Evolutionary conservation across 2,329 filamentous ascomycete species (phyloP), one percentile per base, ranked within the genome.

Genomic region (Neospermospora avenae): DNA sequence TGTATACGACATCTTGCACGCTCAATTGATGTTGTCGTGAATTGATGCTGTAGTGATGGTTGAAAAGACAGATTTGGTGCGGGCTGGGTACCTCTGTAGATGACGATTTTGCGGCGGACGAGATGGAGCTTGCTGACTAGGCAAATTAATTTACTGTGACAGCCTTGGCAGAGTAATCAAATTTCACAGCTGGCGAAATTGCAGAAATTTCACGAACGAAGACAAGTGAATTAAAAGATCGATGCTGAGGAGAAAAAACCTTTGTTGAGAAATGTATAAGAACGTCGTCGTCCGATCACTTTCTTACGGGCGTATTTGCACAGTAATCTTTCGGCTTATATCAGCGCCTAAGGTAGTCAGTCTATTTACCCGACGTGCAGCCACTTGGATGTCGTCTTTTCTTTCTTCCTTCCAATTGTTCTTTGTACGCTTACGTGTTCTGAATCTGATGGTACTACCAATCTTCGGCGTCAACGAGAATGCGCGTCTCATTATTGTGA

Each of bases 1-100:
- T 65, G 78, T 77, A 77, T 85, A 82, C 67, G 84, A 84, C 85
- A 88, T 87, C 20, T 57, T 68, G 81, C 64, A 79, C 59, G 58
- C 58, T 60, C 65, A 64, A 69, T 67, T 67, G 64, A 67, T 18
- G 10, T n/a, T 22, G 39, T 16, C 2, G 14, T 39, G 35, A 13
- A 39, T 13, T 41, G 39, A 18, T 42, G 39, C 39, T 42, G 39
- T 42, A n/a, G 39, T 22, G n/a, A 42, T 42, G 39, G 39, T 20
- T 20, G 39, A 42, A 1, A 20, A 42, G 39, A 20, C 20, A 3
- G 8, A 20, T 8, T 18, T n/a, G 39, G 18, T n/a, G 39, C 7
- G 2, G 37, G 37, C 7, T n/a, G 14, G 37, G n/a, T n/a, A n/a
- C n/a, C n/a, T n/a, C n/a, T n/a, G n/a, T n/a, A n/a, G n/a, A 39